Conservation (phyloP, 768 basidiomycete genomes). For the Hygrophoropsis aurantiaca region DNA sequence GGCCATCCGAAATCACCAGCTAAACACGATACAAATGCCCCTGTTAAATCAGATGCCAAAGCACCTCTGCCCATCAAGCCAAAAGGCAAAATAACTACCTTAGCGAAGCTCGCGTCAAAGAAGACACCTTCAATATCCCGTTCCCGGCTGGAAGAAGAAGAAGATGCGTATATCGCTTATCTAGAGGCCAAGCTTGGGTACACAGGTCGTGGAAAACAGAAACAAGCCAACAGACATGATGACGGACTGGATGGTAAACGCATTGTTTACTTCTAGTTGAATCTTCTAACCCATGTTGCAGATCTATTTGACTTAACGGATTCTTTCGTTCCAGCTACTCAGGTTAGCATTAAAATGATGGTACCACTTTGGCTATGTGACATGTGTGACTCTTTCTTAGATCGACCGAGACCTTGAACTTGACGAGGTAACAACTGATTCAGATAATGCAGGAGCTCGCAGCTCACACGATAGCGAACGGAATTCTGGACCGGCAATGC, state of each 20-base stretch:
- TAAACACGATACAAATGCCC: too few species aligned
- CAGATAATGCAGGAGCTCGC: too few species aligned
- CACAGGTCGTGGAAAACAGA: slow-evolving; percentile 40
- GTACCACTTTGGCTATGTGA: too few species aligned
- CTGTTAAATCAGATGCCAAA: not conserved
- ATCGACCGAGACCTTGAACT: too few species aligned
- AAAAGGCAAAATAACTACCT: slow-evolving; percentile 24
- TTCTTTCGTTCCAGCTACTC: slow-evolving; percentile 1
- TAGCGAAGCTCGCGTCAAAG: slow-evolving; percentile 33
- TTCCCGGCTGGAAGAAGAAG: slow-evolving; percentile 53
- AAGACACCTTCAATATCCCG: slow-evolving; percentile 21
- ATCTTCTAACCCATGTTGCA: slow-evolving; percentile 19
- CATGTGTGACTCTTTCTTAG: too few species aligned
- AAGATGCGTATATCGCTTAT: slow-evolving; percentile 84
- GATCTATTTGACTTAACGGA: slow-evolving; percentile 58
- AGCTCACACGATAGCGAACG: too few species aligned
- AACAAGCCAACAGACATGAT: slow-evolving; percentile 45
- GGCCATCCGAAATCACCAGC: not conserved
- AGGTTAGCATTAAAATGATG: not conserved
- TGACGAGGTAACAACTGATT: too few species aligned
- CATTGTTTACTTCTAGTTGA: not conserved
- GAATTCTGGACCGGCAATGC: too few species aligned
- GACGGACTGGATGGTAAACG: slow-evolving; percentile 84
- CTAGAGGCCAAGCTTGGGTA: slow-evolving; percentile 78
- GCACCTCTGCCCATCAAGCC: too few species aligned